A percentile compares a stretch with the other conserved stretches of the same genome.
These are phyloP conservation scores for Camelina sativa DNA, from an alignment of 345 rosid genomes.

Conservation along the genomic window DNA sequence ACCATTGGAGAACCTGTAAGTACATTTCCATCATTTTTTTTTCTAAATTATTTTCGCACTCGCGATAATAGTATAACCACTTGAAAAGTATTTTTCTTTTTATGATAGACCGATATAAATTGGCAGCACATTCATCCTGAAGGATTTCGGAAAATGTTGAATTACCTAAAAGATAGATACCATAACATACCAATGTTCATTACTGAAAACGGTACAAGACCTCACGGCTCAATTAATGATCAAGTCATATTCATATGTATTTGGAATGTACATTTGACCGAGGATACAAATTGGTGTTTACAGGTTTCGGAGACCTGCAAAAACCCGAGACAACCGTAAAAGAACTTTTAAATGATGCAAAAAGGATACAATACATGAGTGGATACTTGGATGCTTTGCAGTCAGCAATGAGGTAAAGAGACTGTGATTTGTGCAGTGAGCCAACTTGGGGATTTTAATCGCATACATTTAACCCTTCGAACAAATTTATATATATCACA, in stretches of 20 bases:
- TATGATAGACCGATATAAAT: slow-evolving; percentile 54
- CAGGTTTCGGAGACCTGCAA: slow-evolving; percentile 57
- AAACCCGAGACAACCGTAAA: slow-evolving; percentile 28
- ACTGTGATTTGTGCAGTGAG: neutral
- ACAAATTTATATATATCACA: neutral
- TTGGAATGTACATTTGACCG: neutral
- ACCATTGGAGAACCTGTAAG: slow-evolving; percentile 64
- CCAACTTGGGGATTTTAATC: neutral
- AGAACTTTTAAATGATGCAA: slow-evolving; percentile 51
- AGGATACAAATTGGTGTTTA: neutral
- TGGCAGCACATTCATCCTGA: slow-evolving; percentile 60
- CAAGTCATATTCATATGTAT: neutral
- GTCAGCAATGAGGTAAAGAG: slow-evolving; percentile 57
- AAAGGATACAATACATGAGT: slow-evolving; percentile 61
- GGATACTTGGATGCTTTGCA: slow-evolving; percentile 53
- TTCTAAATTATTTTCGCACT: too few species aligned
- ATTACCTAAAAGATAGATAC: slow-evolving; percentile 55
- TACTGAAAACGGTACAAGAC: slow-evolving; percentile 61
- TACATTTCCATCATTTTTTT: neutral
- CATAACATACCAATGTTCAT: slow-evolving; percentile 61
- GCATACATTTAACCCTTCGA: neutral
- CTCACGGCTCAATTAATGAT: neutral
- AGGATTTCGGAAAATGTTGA: slow-evolving; percentile 55
- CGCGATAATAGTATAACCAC: neutral
- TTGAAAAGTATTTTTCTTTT: neutral